These are phyloP conservation scores for Metschnikowia anglica DNA, from an alignment of 805 yeast species.

Conservation along the genomic window DNA sequence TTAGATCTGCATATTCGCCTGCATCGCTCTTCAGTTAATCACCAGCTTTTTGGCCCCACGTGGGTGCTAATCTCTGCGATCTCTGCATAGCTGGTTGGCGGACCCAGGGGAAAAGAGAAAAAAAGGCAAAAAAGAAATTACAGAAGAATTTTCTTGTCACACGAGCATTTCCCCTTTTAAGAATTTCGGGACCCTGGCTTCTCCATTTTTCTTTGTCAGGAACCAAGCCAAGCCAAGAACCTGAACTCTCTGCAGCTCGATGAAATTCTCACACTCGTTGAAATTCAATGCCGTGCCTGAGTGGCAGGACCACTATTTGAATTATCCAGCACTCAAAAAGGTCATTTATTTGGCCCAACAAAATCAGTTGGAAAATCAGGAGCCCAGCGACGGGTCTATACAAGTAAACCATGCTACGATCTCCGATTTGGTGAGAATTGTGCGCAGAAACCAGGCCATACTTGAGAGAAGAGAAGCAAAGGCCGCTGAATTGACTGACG, in stretches of 20 bases:
- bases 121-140: slow-evolving; percentile 2
- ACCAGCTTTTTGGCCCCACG: slow-evolving; percentile 2
- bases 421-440: slow-evolving; percentile 27
- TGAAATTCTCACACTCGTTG: slow-evolving; percentile 52
- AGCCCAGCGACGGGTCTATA: slow-evolving; percentile 28
- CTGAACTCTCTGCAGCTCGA: slow-evolving; percentile 13
- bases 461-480: slow-evolving; percentile 8
- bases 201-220: not conserved
- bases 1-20: not conserved
- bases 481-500: slow-evolving; percentile 9
- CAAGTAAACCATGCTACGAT: slow-evolving; percentile 27
- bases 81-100: slow-evolving; percentile 1
- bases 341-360: slow-evolving; percentile 54
- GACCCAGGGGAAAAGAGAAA: not conserved
- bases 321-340: slow-evolving; percentile 53
- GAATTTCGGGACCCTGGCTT: slow-evolving; percentile 2
- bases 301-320: slow-evolving; percentile 48
- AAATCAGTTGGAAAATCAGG: slow-evolving; percentile 27
- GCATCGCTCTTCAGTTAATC: not conserved
- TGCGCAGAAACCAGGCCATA: slow-evolving; percentile 14
- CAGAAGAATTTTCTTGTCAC: slow-evolving; percentile 7
- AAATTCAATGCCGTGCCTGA: slow-evolving; percentile 56
- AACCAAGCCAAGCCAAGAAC: no score
- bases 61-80: slow-evolving; percentile 2
- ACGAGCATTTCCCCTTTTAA: slow-evolving; percentile 10